Conservation (phyloP, 1,139 yeast species). For the Meyerozyma sp. region DNA sequence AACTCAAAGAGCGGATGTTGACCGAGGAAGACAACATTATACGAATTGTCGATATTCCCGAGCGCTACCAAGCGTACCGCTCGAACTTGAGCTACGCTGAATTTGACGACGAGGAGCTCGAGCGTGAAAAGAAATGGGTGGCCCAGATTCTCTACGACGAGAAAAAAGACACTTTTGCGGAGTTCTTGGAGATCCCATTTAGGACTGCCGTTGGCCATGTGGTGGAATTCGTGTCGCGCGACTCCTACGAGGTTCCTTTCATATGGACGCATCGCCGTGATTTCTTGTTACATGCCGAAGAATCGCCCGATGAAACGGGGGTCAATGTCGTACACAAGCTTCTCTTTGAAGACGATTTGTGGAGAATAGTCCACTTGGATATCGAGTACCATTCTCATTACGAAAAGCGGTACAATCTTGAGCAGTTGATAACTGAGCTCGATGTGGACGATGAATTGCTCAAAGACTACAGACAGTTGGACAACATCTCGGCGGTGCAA, state of each 20-base stretch:
- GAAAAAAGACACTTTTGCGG: slow-evolving; percentile 31
- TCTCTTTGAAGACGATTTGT: slow-evolving; percentile 77
- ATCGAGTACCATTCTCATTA: slow-evolving; percentile 83
- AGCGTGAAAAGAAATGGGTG: slow-evolving; percentile 75
- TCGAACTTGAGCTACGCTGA: slow-evolving; percentile 59
- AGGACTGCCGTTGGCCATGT: slow-evolving; percentile 68
- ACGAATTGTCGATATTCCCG: slow-evolving; percentile 86
- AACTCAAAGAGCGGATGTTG: slow-evolving; percentile 81
- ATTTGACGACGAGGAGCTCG: slow-evolving; percentile 63
- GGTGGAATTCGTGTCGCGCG: slow-evolving; percentile 72
- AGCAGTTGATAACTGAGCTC: slow-evolving; percentile 52
- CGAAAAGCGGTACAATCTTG: slow-evolving; percentile 66
- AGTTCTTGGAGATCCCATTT: slow-evolving; percentile 54
- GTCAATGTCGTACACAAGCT: slow-evolving; percentile 46
- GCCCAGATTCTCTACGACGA: slow-evolving; percentile 52
- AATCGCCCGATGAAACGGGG: slow-evolving; percentile 44
- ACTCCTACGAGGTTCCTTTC: slow-evolving; percentile 88
- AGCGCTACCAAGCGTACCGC: slow-evolving; percentile 79
- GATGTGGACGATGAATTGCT: slow-evolving; percentile 53
- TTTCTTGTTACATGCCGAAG: slow-evolving; percentile 62
- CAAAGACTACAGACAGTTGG: slow-evolving; percentile 54
- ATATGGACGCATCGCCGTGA: slow-evolving; percentile 96
- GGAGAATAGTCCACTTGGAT: slow-evolving; percentile 86
- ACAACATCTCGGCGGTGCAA: slow-evolving; percentile 73
- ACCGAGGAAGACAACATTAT: slow-evolving; percentile 90